Percentiles rank a stretch among this genome's conserved stretches.
These are phyloP conservation scores for Naematelia aurantialba DNA, from an alignment of 768 basidiomycete genomes.

Conservation along the genomic window DNA sequence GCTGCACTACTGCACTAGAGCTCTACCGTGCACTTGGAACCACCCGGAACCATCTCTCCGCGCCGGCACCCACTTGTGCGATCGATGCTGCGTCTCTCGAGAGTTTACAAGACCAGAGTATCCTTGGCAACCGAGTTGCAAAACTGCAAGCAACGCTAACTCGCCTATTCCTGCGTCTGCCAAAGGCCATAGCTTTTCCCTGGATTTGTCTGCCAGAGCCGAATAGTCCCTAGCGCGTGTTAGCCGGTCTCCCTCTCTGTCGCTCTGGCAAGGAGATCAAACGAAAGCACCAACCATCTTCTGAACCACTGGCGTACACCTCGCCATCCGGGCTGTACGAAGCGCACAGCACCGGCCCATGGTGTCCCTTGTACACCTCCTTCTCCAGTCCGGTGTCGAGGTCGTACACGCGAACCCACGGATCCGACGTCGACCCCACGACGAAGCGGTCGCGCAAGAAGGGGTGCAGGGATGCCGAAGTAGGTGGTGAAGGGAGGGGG, in stretches of 20 bases:
- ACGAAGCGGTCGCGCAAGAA: conserved; percentile 83
- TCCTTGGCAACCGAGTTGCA: too few relatives aligned
- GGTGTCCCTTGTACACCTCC: conserved; percentile 92
- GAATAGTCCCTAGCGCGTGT: background rate
- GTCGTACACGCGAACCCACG: conserved; percentile 94
- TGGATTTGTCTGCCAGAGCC: conserved; percentile 5
- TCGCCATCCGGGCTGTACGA: conserved; percentile 95
- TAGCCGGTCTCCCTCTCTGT: background rate
- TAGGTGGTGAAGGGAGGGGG: conserved; percentile 77
- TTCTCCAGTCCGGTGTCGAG: conserved; percentile 77
- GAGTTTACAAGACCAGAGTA: too few relatives aligned
- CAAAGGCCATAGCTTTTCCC: conserved; percentile 4
- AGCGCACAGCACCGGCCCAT: conserved; percentile 92
- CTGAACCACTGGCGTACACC: conserved; percentile 93
- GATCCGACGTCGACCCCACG: conserved; percentile 81
- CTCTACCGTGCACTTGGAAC: too few relatives aligned
- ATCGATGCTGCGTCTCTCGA: too few relatives aligned
- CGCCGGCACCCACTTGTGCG: too few relatives aligned
- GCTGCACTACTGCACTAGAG: too few relatives aligned
- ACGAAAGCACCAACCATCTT: conserved; percentile 54
- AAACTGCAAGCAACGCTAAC: too few relatives aligned
- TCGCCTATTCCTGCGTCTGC: conserved; percentile 7
- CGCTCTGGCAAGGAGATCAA: background rate
- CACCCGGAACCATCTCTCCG: too few relatives aligned
- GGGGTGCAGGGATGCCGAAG: conserved; percentile 93